Base-by-base conservation (phyloP, 1,139 yeast genomes). In the Suhomyces ambrosiae region DNA sequence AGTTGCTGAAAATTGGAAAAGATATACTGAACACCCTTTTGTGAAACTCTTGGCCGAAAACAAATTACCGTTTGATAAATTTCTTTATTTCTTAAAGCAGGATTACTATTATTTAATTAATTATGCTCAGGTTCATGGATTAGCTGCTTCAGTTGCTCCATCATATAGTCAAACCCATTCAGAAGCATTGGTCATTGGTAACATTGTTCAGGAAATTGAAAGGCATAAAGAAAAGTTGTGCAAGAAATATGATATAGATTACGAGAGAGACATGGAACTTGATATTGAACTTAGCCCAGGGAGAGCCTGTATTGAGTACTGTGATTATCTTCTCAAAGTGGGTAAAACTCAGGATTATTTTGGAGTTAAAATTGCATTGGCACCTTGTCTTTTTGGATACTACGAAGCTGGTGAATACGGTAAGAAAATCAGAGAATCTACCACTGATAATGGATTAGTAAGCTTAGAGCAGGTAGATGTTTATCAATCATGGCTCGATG, bases 381-480 rank as follows among this genome's bases (percentile, higher is more conserved):
- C 89, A 2, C 95, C 96, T 0, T 86, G 95, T 58, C 62, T 85
- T 29, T 76, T 82, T 54, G 96, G 95, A 1, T 85, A 84, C 56
- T 75, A 75, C 25, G 74, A 77, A 40, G 82, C 86, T 0, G 75
- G 67, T 0, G 32, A 36, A 0, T 56, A 49, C 40, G 74, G 67
- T 1, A 40, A 41, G 10, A 22, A 40, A 4, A 32, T 49, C 8
- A 23, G 42, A 6, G 10, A 23, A 10, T 16, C 16, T 3, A 5
- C 21, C 17, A 4, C 17, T 2, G 5, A 9, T 3, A 19, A 42
- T 13, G 58, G 56, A 6, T 40, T 9, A 7, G 33, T 33, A 2
- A 13, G 24, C 7, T 7, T 21, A 7, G 54, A 44, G 7, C 49
- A 52, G 15, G 45, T 61, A 1, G 52, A 63, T n/a, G 54, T 57